These are phyloP conservation scores for Hura crepitans DNA, from an alignment of 441 rosid genomes.

Conservation along the genomic window DNA sequence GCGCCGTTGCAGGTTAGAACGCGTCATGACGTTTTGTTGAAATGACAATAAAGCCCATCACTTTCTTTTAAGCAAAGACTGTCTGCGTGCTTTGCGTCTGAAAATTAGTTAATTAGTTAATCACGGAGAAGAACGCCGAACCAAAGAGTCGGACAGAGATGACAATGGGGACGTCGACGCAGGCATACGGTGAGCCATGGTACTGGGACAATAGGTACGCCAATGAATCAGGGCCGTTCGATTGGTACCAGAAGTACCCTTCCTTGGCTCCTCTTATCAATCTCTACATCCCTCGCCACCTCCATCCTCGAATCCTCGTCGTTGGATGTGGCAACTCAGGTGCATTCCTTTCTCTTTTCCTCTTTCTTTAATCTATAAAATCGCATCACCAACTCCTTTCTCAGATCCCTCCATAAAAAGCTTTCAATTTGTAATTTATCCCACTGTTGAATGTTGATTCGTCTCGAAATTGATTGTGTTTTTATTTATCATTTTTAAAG, in stretches of 20 bases:
- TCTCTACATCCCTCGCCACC: constrained; percentile 54
- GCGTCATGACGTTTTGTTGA: too few species aligned
- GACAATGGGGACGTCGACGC: constrained; percentile 44
- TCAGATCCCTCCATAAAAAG: constrained; percentile 14
- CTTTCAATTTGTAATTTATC: neutral
- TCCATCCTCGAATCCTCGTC: constrained; percentile 49
- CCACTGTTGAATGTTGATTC: neutral
- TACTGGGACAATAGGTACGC: constrained; percentile 87
- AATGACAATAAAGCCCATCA: neutral
- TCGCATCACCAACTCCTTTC: neutral
- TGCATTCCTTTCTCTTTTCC: constrained; percentile 7
- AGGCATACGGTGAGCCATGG: constrained; percentile 75
- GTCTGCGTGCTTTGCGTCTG: neutral
- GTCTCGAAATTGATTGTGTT: neutral
- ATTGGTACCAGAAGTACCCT: constrained; percentile 88
- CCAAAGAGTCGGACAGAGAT: constrained; percentile 5
- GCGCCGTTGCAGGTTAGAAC: too few species aligned
- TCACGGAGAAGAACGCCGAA: neutral
- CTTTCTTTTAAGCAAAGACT: neutral
- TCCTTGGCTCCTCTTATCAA: constrained; percentile 70
- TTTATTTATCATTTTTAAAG: neutral
- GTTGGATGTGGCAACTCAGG: constrained; percentile 90
- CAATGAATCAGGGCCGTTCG: constrained; percentile 66
- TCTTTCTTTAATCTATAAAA: neutral
- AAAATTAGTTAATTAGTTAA: neutral